Percentiles rank a stretch among this genome's conserved stretches.
These are phyloP conservation scores for Aciculoconidium aculeatum DNA, from an alignment of 805 yeast genomes.

Conservation along the genomic window DNA sequence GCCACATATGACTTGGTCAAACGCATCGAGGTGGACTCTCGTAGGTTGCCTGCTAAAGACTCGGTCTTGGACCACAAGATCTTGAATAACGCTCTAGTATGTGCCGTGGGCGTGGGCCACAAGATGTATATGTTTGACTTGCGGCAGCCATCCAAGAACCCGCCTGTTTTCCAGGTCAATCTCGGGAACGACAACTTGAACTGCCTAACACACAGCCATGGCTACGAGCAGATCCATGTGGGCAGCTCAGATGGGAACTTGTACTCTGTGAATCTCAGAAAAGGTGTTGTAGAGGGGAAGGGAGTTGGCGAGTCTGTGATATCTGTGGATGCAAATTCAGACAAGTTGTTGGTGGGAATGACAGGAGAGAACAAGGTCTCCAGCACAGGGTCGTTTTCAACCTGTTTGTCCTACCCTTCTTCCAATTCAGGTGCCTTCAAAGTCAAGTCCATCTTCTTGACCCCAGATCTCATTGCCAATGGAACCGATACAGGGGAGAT, in stretches of 20 bases:
- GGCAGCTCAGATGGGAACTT: constrained; percentile 20
- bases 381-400: no score
- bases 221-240: constrained; percentile 8
- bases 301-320: constrained; percentile 9
- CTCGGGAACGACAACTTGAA: constrained; percentile 22
- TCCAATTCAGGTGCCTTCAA: constrained; percentile 6
- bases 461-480: constrained; percentile 8
- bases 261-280: constrained; percentile 20
- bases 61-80: constrained; percentile 16
- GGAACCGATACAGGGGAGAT: constrained; percentile 17
- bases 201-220: constrained; percentile 7
- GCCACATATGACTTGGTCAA: constrained; percentile 17
- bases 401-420: no score
- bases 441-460: constrained; percentile 5
- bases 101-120: constrained; percentile 22
- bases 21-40: constrained; percentile 6
- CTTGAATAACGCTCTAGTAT: constrained; percentile 15
- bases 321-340: no score
- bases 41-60: constrained; percentile 7
- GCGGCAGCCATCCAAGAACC: constrained; percentile 8
- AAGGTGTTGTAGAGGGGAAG: no score
- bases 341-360: no score
- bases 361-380: no score
- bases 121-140: constrained; percentile 19
- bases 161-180: constrained; percentile 12